These are phyloP conservation scores for Canariomyces notabilis DNA, from an alignment of 2,329 filamentous ascomycete genomes.

Conservation along the genomic window DNA sequence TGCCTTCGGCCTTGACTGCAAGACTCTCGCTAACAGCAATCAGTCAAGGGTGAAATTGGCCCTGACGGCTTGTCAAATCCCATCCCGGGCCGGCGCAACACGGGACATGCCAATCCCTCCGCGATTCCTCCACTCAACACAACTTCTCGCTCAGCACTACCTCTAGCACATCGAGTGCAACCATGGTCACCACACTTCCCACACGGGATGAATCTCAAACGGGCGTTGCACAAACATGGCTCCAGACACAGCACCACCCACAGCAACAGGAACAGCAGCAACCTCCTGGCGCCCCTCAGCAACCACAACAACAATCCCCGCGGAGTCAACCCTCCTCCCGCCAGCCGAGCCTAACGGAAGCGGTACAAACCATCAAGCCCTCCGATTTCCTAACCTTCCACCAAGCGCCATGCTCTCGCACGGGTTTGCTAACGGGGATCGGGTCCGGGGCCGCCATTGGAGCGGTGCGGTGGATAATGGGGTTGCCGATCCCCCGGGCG, in stretches of 20 bases:
- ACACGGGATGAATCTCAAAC: slow-evolving; percentile 4
- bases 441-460: slow-evolving; percentile 72
- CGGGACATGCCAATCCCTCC: no score
- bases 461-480: slow-evolving; percentile 65
- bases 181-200: slow-evolving; percentile 12
- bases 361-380: slow-evolving; percentile 60
- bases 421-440: slow-evolving; percentile 79
- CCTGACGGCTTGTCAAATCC: no score
- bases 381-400: slow-evolving; percentile 69
- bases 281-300: no score
- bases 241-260: not conserved
- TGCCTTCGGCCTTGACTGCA: no score
- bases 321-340: slow-evolving; percentile 1
- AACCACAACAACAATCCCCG: not conserved
- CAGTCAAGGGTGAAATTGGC: no score
- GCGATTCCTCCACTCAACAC: no score
- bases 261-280: slow-evolving; percentile 3
- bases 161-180: not conserved
- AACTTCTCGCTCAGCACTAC: not conserved
- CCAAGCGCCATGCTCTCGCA: slow-evolving; percentile 76
- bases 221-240: slow-evolving; percentile 17
- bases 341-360: slow-evolving; percentile 47
- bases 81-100: no score
- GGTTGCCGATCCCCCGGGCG: slow-evolving; percentile 60
- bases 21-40: no score